Evolutionary conservation across 2,329 filamentous ascomycete species (phyloP).

Genomic region (Teratosphaeria pseudoeucalypti): DNA sequence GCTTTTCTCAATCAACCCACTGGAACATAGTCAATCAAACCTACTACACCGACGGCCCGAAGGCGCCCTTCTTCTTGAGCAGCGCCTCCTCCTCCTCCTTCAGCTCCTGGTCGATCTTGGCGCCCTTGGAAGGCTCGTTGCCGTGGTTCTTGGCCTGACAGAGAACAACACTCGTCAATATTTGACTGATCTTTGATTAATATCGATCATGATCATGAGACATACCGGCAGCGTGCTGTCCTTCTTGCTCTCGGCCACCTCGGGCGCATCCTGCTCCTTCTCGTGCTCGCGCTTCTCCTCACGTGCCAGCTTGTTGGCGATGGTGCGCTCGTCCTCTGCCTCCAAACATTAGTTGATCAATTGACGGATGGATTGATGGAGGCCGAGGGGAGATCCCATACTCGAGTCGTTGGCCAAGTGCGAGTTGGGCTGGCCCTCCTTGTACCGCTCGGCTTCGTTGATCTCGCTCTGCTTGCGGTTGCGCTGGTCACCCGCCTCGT

Average conservation of each 20-base stretch:
- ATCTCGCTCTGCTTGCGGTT: conserved; percentile 10
- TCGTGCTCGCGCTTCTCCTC: conserved; percentile 46
- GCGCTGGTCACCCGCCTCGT: conserved; percentile 65
- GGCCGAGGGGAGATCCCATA: conserved; percentile 33
- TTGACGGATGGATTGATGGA: background rate
- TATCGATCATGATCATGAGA: background rate
- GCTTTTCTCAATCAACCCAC: background rate
- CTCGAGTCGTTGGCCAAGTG: conserved; percentile 63
- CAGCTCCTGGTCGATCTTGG: conserved; percentile 60
- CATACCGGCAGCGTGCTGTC: conserved; percentile 46
- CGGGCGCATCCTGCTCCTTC: conserved; percentile 29
- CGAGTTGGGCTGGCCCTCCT: conserved; percentile 61
- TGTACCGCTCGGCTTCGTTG: conserved; percentile 47
- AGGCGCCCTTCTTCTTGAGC: conserved; percentile 49
- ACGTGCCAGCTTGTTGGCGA: conserved; percentile 59
- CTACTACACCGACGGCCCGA: background rate
- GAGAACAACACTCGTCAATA: background rate
- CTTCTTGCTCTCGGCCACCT: conserved; percentile 37
- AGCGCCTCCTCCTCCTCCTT: conserved; percentile 57
- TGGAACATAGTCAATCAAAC: background rate
- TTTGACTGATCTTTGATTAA: background rate
- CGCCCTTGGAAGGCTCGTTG: conserved; percentile 62
- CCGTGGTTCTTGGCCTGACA: conserved; percentile 53
- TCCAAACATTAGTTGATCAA: background rate
- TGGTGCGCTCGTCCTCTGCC: conserved; percentile 58